These are phyloP conservation scores for Thielaviopsis populi DNA, from an alignment of 2,329 filamentous ascomycete species.

Conservation along the genomic window DNA sequence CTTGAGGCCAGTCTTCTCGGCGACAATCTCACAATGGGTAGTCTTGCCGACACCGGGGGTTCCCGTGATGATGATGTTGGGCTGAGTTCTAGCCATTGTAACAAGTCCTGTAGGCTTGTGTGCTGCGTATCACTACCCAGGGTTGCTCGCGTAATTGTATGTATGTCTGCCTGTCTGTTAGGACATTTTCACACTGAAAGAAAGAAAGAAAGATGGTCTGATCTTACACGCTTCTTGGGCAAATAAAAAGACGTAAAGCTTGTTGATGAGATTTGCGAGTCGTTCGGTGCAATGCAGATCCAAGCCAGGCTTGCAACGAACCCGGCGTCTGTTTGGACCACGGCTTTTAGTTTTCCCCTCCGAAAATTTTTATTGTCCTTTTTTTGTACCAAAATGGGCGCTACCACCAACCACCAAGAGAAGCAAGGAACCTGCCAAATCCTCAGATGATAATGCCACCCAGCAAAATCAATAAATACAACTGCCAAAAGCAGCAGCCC, in stretches of 20 bases:
- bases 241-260: no score
- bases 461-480: no score
- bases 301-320: background rate
- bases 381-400: background rate
- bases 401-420: background rate
- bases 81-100: slow-evolving; percentile 33
- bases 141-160: no score
- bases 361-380: background rate
- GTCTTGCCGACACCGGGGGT: slow-evolving; percentile 95
- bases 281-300: background rate
- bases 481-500: no score
- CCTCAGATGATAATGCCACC: background rate
- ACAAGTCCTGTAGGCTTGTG: background rate
- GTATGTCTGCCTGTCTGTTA: no score
- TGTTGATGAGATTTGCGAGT: background rate
- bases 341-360: background rate
- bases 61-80: slow-evolving; percentile 90
- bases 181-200: no score
- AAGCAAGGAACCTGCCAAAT: background rate
- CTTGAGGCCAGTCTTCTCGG: slow-evolving; percentile 58
- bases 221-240: no score
- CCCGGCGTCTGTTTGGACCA: background rate
- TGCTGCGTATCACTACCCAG: no score
- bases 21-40: slow-evolving; percentile 72
- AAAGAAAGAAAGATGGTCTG: no score